These are phyloP conservation scores for Austroboletus novae-zelandiae DNA, from an alignment of 1,284 basidiomycete species.

Conservation along the genomic window DNA sequence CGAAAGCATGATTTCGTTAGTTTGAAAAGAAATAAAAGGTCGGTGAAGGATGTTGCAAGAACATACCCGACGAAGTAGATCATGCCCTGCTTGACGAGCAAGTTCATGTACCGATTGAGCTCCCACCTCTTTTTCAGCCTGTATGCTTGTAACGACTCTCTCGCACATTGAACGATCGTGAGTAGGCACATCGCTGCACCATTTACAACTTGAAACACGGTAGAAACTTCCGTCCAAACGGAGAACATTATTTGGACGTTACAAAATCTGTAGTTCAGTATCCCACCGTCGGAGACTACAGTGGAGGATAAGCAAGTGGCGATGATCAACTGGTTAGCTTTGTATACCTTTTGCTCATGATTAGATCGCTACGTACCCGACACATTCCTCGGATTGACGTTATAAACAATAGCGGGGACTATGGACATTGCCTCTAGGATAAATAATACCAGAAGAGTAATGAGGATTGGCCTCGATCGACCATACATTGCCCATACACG, in stretches of 20 bases:
- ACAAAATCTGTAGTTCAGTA: not conserved
- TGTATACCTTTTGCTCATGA: too few relatives aligned
- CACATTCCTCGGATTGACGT: not conserved
- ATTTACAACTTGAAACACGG: not conserved
- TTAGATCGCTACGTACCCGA: not conserved
- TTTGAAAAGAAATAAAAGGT: too few relatives aligned
- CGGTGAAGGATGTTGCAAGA: too few relatives aligned
- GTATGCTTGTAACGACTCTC: not conserved
- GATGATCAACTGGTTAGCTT: too few relatives aligned
- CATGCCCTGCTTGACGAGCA: not conserved
- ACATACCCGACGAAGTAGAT: not conserved
- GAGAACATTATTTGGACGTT: not conserved
- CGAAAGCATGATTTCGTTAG: not conserved
- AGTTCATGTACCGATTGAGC: not conserved
- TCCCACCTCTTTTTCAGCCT: not conserved
- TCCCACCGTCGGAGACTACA: not conserved
- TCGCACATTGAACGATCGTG: not conserved
- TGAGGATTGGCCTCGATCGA: not conserved
- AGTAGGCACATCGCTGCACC: not conserved
- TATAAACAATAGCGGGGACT: not conserved
- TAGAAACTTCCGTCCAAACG: not conserved
- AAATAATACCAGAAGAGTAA: not conserved
- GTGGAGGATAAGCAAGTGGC: too few relatives aligned
- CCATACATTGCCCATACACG: slow-evolving; percentile 1
- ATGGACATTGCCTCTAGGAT: not conserved